These are phyloP conservation scores for Xylariaceae sp. DNA, from an alignment of 2,329 filamentous ascomycete species.

Conservation along the genomic window DNA sequence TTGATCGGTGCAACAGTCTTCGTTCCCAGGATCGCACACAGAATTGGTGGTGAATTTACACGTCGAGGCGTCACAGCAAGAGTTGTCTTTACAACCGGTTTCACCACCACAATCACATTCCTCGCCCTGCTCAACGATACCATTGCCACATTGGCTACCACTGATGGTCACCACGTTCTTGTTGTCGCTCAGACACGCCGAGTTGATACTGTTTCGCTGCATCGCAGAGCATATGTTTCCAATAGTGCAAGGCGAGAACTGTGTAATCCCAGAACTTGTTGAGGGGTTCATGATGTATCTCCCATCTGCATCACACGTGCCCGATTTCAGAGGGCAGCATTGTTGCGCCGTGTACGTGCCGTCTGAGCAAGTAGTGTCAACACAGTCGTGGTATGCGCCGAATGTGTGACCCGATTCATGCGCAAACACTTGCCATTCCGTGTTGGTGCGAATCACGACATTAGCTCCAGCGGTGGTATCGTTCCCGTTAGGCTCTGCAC, in stretches of 20 bases:
- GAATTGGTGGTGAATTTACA: constrained; percentile 77
- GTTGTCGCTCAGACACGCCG: constrained; percentile 79
- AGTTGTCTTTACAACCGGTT: constrained; percentile 66
- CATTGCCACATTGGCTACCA: constrained; percentile 87
- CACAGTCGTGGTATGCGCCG: constrained; percentile 93
- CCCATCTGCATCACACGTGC: constrained; percentile 69
- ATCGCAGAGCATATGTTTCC: constrained; percentile 93
- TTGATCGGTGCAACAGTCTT: constrained; percentile 68
- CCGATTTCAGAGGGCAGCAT: constrained; percentile 74
- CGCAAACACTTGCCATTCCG: constrained; percentile 93
- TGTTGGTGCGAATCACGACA: constrained; percentile 77
- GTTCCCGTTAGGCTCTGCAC: constrained; percentile 49
- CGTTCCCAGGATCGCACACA: constrained; percentile 76
- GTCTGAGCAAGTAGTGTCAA: constrained; percentile 59
- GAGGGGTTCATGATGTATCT: constrained; percentile 95
- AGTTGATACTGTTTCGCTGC: constrained; percentile 70
- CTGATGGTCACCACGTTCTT: constrained; percentile 75
- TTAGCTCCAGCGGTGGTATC: constrained; percentile 83
- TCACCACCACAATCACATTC: constrained; percentile 92
- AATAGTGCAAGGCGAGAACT: constrained; percentile 83
- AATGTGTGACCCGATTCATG: constrained; percentile 95
- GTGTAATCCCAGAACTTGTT: constrained; percentile 65
- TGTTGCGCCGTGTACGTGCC: constrained; percentile 48
- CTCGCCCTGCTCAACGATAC: constrained; percentile 90
- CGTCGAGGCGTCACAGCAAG: constrained; percentile 79